Evolutionary conservation across 495 filamentous ascomycete species (phyloP).

Genomic region (Talaromyces proteolyticus): DNA sequence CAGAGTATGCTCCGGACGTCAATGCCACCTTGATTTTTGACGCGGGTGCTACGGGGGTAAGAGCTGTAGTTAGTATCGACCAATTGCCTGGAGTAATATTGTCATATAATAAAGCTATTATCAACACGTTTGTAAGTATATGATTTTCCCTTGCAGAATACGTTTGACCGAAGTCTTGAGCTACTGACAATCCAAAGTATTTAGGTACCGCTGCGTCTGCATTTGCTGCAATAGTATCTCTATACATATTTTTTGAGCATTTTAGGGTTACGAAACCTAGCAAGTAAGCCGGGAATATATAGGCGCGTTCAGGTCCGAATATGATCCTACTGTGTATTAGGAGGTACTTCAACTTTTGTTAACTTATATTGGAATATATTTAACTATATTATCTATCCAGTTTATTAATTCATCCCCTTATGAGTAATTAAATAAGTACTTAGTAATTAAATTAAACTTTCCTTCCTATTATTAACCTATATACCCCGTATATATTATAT

Average conservation of each 20-base stretch:
- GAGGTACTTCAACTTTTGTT: not conserved
- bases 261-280: not conserved
- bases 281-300: not conserved
- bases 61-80: conserved; percentile 14
- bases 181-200: conserved; percentile 1
- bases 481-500: not conserved
- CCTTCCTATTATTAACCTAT: not conserved
- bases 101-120: conserved; percentile 16
- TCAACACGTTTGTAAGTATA: conserved; percentile 4
- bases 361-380: not conserved
- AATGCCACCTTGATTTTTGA: conserved; percentile 18
- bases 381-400: too few relatives aligned
- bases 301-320: not conserved
- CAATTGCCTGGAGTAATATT: conserved; percentile 22
- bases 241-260: not conserved
- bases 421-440: not conserved
- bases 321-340: not conserved
- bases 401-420: too few relatives aligned
- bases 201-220: conserved; percentile 3
- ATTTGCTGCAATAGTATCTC: conserved; percentile 2
- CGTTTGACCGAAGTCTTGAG: not conserved
- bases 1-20: conserved; percentile 19
- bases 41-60: conserved; percentile 29
- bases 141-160: not conserved
- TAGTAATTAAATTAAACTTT: not conserved